Evolutionary conservation across 2,329 filamentous ascomycete species (phyloP).

Genomic region (Ophiognomonia clavigignenti-juglandacearum): DNA sequence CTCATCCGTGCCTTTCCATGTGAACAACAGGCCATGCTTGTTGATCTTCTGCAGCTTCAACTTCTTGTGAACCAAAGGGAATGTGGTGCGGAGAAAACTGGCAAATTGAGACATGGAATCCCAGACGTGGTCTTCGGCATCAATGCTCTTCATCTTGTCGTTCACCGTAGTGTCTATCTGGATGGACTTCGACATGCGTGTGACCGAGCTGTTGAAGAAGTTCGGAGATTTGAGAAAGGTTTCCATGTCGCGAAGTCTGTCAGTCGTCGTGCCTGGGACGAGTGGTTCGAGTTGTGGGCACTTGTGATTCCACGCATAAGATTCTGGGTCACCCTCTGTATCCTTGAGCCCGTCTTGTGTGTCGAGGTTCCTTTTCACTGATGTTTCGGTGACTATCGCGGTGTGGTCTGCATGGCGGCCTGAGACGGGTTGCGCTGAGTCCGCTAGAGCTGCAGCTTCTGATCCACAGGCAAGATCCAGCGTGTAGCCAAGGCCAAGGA

Average conservation of each 20-base stretch:
- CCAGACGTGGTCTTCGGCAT: conserved; percentile 6
- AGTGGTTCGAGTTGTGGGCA: conserved; percentile 22
- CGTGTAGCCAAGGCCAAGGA: no score
- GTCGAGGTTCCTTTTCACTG: no score
- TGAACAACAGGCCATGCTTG: conserved; percentile 54
- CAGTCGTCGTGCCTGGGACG: conserved; percentile 15
- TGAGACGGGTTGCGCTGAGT: no score
- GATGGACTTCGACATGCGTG: conserved; percentile 26
- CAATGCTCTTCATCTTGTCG: conserved; percentile 14
- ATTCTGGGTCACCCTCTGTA: neutral
- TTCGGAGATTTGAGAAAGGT: conserved; percentile 17
- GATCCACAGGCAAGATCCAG: no score
- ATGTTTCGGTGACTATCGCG: no score
- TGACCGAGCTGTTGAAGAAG: conserved; percentile 22
- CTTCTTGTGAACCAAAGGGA: conserved; percentile 44
- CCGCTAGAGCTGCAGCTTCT: no score
- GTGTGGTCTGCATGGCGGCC: no score
- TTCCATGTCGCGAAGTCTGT: conserved; percentile 17
- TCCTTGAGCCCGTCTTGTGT: no score
- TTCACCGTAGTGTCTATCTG: conserved; percentile 27
- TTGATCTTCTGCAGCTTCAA: conserved; percentile 51
- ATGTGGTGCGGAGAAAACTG: conserved; percentile 4
- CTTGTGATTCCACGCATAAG: conserved; percentile 4
- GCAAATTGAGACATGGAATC: neutral
- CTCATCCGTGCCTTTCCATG: conserved; percentile 47